Base-by-base conservation (phyloP, 2,329 filamentous ascomycete species). In the Torrubiella hemipterigena region DNA sequence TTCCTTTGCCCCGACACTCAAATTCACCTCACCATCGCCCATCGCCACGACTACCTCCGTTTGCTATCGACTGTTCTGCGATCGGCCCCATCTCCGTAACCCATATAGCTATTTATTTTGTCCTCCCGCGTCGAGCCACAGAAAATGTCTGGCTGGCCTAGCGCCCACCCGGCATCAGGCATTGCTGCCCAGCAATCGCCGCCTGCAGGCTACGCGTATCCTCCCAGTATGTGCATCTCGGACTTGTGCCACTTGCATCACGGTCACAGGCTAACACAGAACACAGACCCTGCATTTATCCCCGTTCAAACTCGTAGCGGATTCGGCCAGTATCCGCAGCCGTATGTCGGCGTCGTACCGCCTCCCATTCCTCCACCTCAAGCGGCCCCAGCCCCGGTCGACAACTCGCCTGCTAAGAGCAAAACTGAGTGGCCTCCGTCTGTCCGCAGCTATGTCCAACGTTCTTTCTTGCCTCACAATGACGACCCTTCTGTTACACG, bases 401-500 rank as follows among this genome's bases (percentile, higher is more conserved):
- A n/a, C n/a, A n/a, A n/a, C n/a, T 46, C 53, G 43, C 47, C 46
- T 40, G 53, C 52, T 44, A 65, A 67, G 53, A 59, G 67, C 50
- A 83, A 80, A 61, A 77, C 80, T 46, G 74, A 81, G 44, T 96
- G 85, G 79, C 78, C 86, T 19, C 63, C 73, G 26, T 73, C 79
- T n/a, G 84, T 96, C 37, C 81, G 86, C 45, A 66, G 70, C 42
- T 96, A 95, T 59, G 89, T 96, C 19, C 80, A 86, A 48, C 77
- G 86, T 48, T 87, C 86, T 17, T 96, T 96, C 52, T 75, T 82
- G 30, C 71, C 75, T 17, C 71, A 76, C 36, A 82, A 86, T 50
- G 63, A 77, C 41, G 68, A 81, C 39, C 47, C 68, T 5, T 67
- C 70, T 23, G 71, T 87, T 27, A 54, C 62, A 30, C 69, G 71